Conservation (phyloP, 2,329 filamentous ascomycete species). For the Fusarium gaditjirri region DNA sequence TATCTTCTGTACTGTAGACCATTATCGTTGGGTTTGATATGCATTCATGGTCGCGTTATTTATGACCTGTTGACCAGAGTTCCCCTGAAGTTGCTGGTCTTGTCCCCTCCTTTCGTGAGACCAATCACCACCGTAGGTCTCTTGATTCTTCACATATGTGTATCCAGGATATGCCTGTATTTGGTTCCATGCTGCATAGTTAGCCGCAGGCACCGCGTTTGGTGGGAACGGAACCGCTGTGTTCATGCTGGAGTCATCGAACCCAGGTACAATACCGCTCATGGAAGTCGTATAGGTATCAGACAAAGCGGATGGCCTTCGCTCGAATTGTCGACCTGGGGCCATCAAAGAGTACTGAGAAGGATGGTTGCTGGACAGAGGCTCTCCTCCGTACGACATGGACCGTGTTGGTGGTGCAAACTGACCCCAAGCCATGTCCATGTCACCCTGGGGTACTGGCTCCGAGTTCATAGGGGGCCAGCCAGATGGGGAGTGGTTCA, state of each 20-base stretch:
- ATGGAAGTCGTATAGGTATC: slow-evolving; percentile 58
- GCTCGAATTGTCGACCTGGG: slow-evolving; percentile 55
- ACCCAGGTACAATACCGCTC: slow-evolving; percentile 50
- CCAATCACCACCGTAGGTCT: slow-evolving; percentile 52
- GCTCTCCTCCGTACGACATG: slow-evolving; percentile 60
- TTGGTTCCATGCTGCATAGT: slow-evolving; percentile 58
- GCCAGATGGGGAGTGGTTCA: slow-evolving; percentile 51
- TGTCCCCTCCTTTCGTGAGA: slow-evolving; percentile 39
- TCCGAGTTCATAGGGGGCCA: slow-evolving; percentile 56
- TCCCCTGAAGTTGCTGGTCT: slow-evolving; percentile 18
- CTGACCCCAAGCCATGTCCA: slow-evolving; percentile 56
- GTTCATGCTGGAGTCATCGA: slow-evolving; percentile 50
- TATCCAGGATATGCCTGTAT: slow-evolving; percentile 47
- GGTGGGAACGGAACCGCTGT: slow-evolving; percentile 50
- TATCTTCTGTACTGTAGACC: neutral
- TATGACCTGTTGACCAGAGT: slow-evolving; percentile 24
- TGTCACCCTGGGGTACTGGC: slow-evolving; percentile 52
- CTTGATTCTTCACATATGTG: slow-evolving; percentile 53
- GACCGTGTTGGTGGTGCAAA: slow-evolving; percentile 58
- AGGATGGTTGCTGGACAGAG: slow-evolving; percentile 49
- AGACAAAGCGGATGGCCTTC: slow-evolving; percentile 54
- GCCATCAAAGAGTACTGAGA: slow-evolving; percentile 55
- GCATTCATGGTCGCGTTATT: slow-evolving; percentile 9
- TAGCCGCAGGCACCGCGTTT: slow-evolving; percentile 50
- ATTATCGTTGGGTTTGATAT: slow-evolving; percentile 29